Evolutionary conservation across 129 eudicot genomes (phyloP).

Genomic region (Escallonia herrerae): DNA sequence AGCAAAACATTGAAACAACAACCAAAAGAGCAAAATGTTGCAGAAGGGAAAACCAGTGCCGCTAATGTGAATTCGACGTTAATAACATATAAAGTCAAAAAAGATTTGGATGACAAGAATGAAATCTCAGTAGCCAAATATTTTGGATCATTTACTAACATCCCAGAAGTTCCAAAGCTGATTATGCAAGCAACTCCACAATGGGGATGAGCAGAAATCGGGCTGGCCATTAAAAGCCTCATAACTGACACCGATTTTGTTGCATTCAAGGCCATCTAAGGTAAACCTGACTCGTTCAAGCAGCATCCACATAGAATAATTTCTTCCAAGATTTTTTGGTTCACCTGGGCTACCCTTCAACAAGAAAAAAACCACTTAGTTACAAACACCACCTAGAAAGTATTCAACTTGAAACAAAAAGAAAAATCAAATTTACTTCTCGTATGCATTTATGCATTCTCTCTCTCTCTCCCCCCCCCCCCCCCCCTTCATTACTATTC

Average conservation of each 20-base stretch:
- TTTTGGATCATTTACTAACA: conserved; percentile 35
- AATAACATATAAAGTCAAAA: background rate
- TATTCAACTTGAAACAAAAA: background rate
- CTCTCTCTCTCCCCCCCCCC: too few species aligned
- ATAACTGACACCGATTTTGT: conserved; percentile 77
- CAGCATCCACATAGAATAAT: conserved; percentile 88
- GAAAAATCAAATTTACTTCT: background rate
- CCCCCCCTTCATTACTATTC: too few species aligned
- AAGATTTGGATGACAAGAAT: background rate
- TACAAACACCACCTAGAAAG: background rate
- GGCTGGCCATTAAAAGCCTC: conserved; percentile 88
- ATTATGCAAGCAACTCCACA: conserved; percentile 83
- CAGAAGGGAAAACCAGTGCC: too few species aligned
- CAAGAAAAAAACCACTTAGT: conserved; percentile 11
- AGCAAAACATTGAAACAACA: too few species aligned
- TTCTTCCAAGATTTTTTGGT: conserved; percentile 70
- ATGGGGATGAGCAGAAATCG: conserved; percentile 72
- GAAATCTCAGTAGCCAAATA: background rate
- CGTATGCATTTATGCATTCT: too few species aligned
- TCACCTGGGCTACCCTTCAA: conserved; percentile 76
- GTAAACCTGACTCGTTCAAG: conserved; percentile 93
- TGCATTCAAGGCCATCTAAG: conserved; percentile 77
- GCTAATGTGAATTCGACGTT: too few species aligned
- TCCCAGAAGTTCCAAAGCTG: conserved; percentile 97
- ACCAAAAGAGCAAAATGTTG: background rate